phyloP scores from a whole-genome alignment of 2,329 filamentous ascomycete species.

The Thelonectria olida region DNA sequence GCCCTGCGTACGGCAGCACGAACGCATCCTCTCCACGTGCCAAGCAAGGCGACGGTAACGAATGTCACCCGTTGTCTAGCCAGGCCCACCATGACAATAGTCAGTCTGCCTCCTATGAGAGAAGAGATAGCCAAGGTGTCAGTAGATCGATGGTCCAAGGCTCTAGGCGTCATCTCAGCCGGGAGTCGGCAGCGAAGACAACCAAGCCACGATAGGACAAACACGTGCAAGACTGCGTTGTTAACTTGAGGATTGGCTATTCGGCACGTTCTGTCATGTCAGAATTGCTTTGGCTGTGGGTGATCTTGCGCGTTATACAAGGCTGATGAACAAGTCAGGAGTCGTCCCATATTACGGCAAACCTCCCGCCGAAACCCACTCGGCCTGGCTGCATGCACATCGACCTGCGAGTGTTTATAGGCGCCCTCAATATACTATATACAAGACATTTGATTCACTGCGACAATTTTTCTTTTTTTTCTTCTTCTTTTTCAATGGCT shows the following conservation, averaged over 20 bases:
- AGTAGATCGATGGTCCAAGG: not conserved
- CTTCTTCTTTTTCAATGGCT: too few relatives aligned
- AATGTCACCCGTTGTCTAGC: constrained; percentile 20
- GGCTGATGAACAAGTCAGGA: not conserved
- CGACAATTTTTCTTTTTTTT: too few relatives aligned
- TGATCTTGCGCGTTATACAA: not conserved
- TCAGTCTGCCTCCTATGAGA: constrained; percentile 1
- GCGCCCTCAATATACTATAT: not conserved
- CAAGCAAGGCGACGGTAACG: constrained; percentile 24
- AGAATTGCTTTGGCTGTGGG: not conserved
- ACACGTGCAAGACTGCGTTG: not conserved
- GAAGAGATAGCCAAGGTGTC: not conserved
- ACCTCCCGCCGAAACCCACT: not conserved
- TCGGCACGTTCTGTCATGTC: not conserved
- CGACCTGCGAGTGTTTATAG: not conserved
- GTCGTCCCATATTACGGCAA: not conserved
- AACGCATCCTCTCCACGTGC: constrained; percentile 26
- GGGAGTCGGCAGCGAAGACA: not conserved
- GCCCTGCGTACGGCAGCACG: constrained; percentile 61
- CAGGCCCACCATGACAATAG: constrained; percentile 20
- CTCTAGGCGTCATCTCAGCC: not conserved
- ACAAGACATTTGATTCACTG: not conserved
- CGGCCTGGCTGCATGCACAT: not conserved
- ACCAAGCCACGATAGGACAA: not conserved
- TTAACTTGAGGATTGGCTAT: not conserved